Percentiles rank a stretch among this genome's conserved stretches.
These are phyloP conservation scores for Lojkania enalia DNA, from an alignment of 2,329 filamentous ascomycete genomes.

Conservation along the genomic window DNA sequence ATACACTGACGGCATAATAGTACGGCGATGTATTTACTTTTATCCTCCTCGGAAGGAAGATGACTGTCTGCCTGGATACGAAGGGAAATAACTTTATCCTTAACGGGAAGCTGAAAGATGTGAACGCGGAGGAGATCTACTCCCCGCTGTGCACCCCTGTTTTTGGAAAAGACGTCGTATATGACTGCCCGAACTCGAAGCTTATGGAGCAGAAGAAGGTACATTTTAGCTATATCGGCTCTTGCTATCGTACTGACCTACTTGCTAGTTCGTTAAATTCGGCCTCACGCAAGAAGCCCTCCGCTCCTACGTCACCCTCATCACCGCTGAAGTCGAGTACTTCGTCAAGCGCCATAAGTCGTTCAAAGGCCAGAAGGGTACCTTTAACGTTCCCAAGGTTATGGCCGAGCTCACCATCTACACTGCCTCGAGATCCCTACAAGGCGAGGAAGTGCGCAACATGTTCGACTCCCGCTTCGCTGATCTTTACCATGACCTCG, in stretches of 20 bases:
- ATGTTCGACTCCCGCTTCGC: constrained; percentile 81
- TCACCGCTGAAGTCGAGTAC: constrained; percentile 71
- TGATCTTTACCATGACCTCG: constrained; percentile 81
- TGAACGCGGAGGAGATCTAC: constrained; percentile 90
- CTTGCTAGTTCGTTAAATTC: constrained; percentile 73
- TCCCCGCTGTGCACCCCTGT: constrained; percentile 70
- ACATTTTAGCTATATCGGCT: constrained; percentile 17
- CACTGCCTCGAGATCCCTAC: constrained; percentile 81
- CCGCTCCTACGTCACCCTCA: constrained; percentile 76
- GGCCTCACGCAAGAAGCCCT: constrained; percentile 76
- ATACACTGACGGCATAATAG: constrained; percentile 49
- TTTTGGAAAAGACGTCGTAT: constrained; percentile 85
- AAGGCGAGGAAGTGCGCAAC: constrained; percentile 80
- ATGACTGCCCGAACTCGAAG: constrained; percentile 88
- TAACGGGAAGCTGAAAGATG: constrained; percentile 86
- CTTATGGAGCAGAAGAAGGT: constrained; percentile 97
- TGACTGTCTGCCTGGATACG: constrained; percentile 80
- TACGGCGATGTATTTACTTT: constrained; percentile 92
- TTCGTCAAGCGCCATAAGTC: constrained; percentile 70
- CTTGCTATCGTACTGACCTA: constrained; percentile 11
- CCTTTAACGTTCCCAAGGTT: constrained; percentile 70
- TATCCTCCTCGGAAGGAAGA: constrained; percentile 83
- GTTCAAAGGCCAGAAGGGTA: constrained; percentile 70
- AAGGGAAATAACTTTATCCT: constrained; percentile 89
- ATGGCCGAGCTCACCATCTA: constrained; percentile 90